Base-by-base conservation (phyloP, 164 flowering plant species). In the Annona squamosa region DNA sequence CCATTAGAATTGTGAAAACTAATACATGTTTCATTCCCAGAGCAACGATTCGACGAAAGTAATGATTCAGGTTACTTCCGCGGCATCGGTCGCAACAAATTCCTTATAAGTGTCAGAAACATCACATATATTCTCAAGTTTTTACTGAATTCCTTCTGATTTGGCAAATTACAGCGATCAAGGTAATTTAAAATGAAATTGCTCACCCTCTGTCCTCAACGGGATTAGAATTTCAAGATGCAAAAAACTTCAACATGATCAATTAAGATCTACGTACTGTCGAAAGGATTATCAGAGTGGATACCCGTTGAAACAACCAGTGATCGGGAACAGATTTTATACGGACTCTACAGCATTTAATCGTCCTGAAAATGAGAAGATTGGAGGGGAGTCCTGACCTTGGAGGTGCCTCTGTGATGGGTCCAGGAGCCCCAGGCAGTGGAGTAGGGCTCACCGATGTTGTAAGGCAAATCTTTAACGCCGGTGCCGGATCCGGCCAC, bases 361-460 rank as follows among this genome's bases (percentile, higher is more conserved):
- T 6, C 37, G 46, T 44, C 43, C 13, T 6, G 37, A 41, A 64
- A 10, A 26, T 19, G 12, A 26, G 13, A 64, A 18, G 3, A 48
- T 19, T 5, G 47, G 26, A 69, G 19, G 26, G 26, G 3, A 44
- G 6, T 57, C 18, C 57, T 6, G 46, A 90, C 99, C 94, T 91
- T 93, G 73, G 97, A 92, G 67, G 97, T 89, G 78, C 94, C 99
- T 10, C 92, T 91, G 67, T 61, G 82, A 85, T 95, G 99, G 75
- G 84, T 77, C 99, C 99, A 93, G 1, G 97, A 95, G 76, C 98
- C 99, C 99, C 99, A 95, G 67, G 99, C 92, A 13, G 97, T 86
- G 37, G 94, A 80, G 77, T 90, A 91, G 13, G 99, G 98, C 59
- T 95, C 96, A 17, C 96, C 99, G 80, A 91, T 85, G 83, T 85